Base-by-base conservation (phyloP, 2,329 filamentous ascomycete species). In the Colletotrichum ledebouriae region DNA sequence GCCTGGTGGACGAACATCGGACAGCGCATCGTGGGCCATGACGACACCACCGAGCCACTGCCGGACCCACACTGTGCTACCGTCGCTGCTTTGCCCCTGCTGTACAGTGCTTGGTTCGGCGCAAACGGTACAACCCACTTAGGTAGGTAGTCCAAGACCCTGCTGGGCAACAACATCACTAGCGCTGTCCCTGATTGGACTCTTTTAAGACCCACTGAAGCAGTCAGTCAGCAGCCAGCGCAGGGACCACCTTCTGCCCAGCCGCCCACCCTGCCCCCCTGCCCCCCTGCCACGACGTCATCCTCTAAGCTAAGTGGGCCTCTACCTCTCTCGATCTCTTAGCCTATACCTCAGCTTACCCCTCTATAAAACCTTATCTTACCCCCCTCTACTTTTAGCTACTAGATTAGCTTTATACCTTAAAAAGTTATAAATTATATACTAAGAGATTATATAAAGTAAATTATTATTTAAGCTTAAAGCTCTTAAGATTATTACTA, bases 41-140 rank as follows among this genome's bases (percentile, higher is more conserved):
- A 70, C 67, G 67, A 70, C 67, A 70, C 67, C 52, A 58, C 67
- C 53, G 58, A 63, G 63, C 67, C 67, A 70, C 58, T 70, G 58
- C 63, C 63, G 58, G 44, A 11, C 33, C 58, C 63, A 58, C 44
- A 44, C 29, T 44, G 52, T 56, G 4, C 44, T 34, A 5, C 3
- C 34, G 49, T 10, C 17, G 6, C 4, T 13, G n/a, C 5, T 17
- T 34, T 20, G 6, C 13, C 4, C 12, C 15, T 15, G 3, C 33
- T 12, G n/a, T 6, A 15, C 61, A 60, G 61, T 57, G 6, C 11
- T 4, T 11, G 1, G 1, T 3, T 12, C 0, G 50, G 39, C 46
- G 64, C 64, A 67, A 10, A 63, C 64, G 13, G 59, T 59, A 25
- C 5, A 3, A 10, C 22, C 22, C 25, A 53, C 37, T n/a, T 13